A percentile compares a stretch with the other conserved stretches of the same genome.
phyloP scores from a whole-genome alignment of 768 basidiomycete species.

The Trametes elegans region DNA sequence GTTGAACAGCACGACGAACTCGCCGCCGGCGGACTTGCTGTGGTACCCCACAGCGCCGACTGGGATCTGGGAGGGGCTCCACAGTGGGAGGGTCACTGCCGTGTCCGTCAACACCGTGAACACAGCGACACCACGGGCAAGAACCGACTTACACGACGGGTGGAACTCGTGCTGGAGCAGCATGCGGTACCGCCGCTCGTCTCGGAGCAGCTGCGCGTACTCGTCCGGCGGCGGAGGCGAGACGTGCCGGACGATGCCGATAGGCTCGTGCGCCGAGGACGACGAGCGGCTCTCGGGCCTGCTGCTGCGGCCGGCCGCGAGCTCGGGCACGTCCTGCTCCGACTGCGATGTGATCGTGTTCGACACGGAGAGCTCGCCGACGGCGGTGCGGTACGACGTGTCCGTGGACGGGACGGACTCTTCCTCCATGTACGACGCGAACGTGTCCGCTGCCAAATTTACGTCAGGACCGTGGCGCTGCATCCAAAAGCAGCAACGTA shows the following conservation, averaged over 20 bases:
- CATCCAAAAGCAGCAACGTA: neutral
- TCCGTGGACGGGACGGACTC: conserved; percentile 17
- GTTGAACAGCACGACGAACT: conserved; percentile 73
- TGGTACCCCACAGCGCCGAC: conserved; percentile 79
- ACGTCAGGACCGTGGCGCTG: neutral
- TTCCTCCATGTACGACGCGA: conserved; percentile 17
- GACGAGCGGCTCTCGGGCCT: conserved; percentile 19
- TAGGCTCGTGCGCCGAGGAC: conserved; percentile 4
- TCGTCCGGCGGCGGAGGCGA: conserved; percentile 21
- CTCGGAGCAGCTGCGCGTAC: conserved; percentile 33
- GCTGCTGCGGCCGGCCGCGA: conserved; percentile 10
- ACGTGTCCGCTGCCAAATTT: conserved; percentile 17
- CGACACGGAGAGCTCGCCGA: conserved; percentile 7
- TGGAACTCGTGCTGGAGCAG: conserved; percentile 69
- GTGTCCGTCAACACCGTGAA: neutral
- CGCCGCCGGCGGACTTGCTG: conserved; percentile 55
- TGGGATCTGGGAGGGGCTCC: conserved; percentile 60
- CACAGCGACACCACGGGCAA: neutral
- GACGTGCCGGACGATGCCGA: conserved; percentile 17
- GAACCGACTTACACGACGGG: conserved; percentile 49
- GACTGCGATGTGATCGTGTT: conserved; percentile 13
- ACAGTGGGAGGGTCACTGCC: conserved; percentile 50
- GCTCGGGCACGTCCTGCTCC: neutral
- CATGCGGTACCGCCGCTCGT: conserved; percentile 69
- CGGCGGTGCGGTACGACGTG: conserved; percentile 22